Evolutionary conservation across 352 stramenopile genomes (phyloP).

Genomic region (Phytophthora podocarpi): DNA sequence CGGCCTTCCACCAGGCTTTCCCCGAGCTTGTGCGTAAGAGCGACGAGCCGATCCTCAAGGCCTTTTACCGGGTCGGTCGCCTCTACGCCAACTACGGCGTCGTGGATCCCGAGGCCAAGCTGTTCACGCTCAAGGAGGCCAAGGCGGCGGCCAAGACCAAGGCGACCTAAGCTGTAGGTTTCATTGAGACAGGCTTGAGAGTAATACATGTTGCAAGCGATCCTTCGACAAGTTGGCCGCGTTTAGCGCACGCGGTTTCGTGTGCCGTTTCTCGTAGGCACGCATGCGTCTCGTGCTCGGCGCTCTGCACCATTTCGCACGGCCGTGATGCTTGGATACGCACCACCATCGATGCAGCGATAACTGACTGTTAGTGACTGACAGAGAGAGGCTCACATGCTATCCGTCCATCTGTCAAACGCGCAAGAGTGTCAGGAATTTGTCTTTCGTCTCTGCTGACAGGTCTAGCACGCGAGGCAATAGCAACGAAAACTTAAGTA

Average conservation of each 20-base stretch:
- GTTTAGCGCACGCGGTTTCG: constrained; percentile 7
- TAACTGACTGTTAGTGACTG: too few relatives aligned
- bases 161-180: constrained; percentile 24
- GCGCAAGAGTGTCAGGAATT: neutral
- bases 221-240: constrained; percentile 5
- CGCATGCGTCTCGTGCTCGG: neutral
- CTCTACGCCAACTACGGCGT: constrained; percentile 78
- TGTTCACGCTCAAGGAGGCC: constrained; percentile 76
- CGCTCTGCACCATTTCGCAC: neutral
- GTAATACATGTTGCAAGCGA: constrained; percentile 22
- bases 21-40: constrained; percentile 77
- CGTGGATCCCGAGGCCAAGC: constrained; percentile 62
- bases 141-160: constrained; percentile 41
- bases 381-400: neutral
- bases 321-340: neutral
- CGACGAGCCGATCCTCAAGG: constrained; percentile 66
- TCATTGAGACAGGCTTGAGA: constrained; percentile 20
- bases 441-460: neutral
- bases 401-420: constrained; percentile 19
- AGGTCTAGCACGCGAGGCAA: too few relatives aligned
- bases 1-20: constrained; percentile 68
- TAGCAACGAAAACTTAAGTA: constrained; percentile 3
- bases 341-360: too few relatives aligned
- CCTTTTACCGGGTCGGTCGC: constrained; percentile 64
- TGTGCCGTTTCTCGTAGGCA: neutral